Percentiles rank a stretch among this genome's conserved stretches.
Evolutionary conservation across 1,284 basidiomycete genomes (phyloP).

Genomic region (Cryptococcus neoformans): DNA sequence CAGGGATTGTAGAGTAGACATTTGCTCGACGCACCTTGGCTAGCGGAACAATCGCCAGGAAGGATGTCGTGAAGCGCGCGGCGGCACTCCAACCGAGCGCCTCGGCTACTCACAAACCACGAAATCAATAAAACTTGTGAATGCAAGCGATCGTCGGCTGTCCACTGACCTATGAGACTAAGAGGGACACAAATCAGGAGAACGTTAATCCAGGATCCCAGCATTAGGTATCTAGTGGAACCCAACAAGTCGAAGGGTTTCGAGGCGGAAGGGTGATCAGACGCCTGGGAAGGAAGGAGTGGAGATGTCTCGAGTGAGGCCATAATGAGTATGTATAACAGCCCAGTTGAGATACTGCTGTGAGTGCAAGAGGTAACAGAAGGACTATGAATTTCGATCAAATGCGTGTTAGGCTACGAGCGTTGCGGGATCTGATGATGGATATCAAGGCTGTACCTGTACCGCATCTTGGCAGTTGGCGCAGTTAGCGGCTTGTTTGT

Average conservation of each 20-base stretch:
- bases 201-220: constrained; percentile 71
- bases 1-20: not conserved
- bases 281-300: not conserved
- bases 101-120: constrained; percentile 50
- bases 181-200: constrained; percentile 74
- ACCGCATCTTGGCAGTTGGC: no score
- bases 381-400: no score
- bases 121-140: not conserved
- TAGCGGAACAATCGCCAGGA: constrained; percentile 82
- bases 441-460: no score
- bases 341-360: no score
- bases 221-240: constrained; percentile 63
- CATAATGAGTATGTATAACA: not conserved
- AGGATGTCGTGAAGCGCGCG: constrained; percentile 76
- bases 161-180: constrained; percentile 59
- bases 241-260: constrained; percentile 38
- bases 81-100: constrained; percentile 64
- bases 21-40: constrained; percentile 58
- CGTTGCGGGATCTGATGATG: no score
- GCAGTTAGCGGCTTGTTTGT: no score
- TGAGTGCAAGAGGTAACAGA: no score
- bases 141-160: not conserved
- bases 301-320: constrained; percentile 10
- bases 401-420: no score
- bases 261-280: not conserved